phyloP scores from a whole-genome alignment of 1,139 yeast genomes.

The Chernovozyma sophiae-reginae region DNA sequence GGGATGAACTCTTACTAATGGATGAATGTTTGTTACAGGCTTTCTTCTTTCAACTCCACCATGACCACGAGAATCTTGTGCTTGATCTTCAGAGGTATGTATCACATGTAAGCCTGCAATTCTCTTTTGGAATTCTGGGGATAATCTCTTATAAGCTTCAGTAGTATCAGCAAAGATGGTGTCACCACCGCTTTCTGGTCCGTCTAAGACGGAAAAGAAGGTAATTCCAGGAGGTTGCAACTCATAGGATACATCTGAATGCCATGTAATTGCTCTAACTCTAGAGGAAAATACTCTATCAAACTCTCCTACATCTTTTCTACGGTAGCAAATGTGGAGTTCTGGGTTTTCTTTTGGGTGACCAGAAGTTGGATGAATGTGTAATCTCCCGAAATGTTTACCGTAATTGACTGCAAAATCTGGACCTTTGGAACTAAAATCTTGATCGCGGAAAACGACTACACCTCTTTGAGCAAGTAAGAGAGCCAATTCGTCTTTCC shows the following conservation, averaged over 20 bases:
- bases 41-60: slow-evolving; percentile 43
- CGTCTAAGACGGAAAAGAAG: slow-evolving; percentile 48
- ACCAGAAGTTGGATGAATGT: slow-evolving; percentile 31
- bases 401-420: slow-evolving; percentile 31
- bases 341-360: slow-evolving; percentile 28
- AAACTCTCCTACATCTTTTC: slow-evolving; percentile 24
- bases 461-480: slow-evolving; percentile 31
- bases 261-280: slow-evolving; percentile 14
- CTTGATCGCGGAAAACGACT: slow-evolving; percentile 28
- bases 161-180: slow-evolving; percentile 64
- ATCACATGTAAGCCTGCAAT: slow-evolving; percentile 56
- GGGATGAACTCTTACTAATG: slow-evolving; percentile 56
- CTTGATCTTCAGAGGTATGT: slow-evolving; percentile 71
- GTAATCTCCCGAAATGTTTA: slow-evolving; percentile 28
- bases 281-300: slow-evolving; percentile 25
- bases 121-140: slow-evolving; percentile 55
- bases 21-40: slow-evolving; percentile 46
- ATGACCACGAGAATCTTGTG: slow-evolving; percentile 38
- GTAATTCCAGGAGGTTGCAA: slow-evolving; percentile 31
- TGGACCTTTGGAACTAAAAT: slow-evolving; percentile 24
- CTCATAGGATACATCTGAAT: slow-evolving; percentile 22
- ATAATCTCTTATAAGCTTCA: slow-evolving; percentile 66
- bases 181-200: slow-evolving; percentile 69
- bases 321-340: slow-evolving; percentile 23
- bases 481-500: slow-evolving; percentile 33